Base-by-base conservation (phyloP, 306 rosid species). In the Cicer pinnatifidum region DNA sequence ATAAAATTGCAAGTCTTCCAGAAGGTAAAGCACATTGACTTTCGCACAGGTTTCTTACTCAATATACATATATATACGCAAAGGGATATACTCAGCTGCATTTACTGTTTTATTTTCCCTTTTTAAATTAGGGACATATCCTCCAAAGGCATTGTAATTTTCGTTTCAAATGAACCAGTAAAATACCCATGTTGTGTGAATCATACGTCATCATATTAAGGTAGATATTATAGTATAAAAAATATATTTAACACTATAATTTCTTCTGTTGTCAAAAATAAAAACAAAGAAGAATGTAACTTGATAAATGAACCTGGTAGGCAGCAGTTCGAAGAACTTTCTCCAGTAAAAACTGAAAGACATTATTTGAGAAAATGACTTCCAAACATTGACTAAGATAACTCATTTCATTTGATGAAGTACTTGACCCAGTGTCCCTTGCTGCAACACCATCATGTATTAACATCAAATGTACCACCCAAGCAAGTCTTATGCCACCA, bases 391-490 rank as follows among this genome's bases (percentile, higher is more conserved):
- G 92, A 59, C 79, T 81, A 11, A 94, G 76, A 75, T 85, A 74
- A 70, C 83, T 85, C 80, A 81, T 79, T 81, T 88, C 97, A 65
- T 83, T 89, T 17, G 89, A 81, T 39, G 92, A 89, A 78, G 86
- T 87, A 82, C 83, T 85, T 62, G 88, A 85, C 80, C 75, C 53
- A 35, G 88, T 76, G 73, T 88, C 91, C 84, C 87, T 85, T 58
- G 89, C 71, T 50, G 85, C 81, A 78, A 61, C 75, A 75, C 81
- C 81, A 69, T 88, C 98, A 45, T 86, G 91, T 75, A 82, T 79
- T 68, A 94, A 78, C 94, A 94, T 90, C 80, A 94, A 88, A 84
- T 91, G 94, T 63, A 89, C 98, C 68, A 88, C 83, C 98, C 98
- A 94, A 68, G 92, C 92, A 82, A 94, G 89, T 85, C 97, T 88